phyloP scores from a whole-genome alignment of 208 protist genomes.

The Porcisia hertigi region DNA sequence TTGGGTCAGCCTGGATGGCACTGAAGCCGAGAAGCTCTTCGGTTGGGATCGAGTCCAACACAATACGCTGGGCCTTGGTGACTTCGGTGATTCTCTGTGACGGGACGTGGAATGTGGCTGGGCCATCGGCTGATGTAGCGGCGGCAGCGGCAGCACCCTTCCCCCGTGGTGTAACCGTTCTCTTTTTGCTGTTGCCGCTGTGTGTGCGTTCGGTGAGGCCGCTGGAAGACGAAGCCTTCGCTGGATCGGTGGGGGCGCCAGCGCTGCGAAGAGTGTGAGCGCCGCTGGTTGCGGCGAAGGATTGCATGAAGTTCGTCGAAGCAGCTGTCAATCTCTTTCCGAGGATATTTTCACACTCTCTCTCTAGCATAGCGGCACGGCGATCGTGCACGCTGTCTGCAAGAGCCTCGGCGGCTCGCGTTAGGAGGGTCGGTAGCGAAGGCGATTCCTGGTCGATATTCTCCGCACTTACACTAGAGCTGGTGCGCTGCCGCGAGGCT shows the following conservation, averaged over 20 bases:
- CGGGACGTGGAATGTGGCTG: neutral
- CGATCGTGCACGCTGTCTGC: conserved; percentile 25
- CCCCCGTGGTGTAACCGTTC: neutral
- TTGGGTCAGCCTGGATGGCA: neutral
- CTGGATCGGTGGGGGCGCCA: neutral
- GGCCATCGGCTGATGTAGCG: neutral
- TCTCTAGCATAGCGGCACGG: conserved; percentile 12
- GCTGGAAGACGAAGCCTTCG: neutral
- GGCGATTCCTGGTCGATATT: conserved; percentile 22
- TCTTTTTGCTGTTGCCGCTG: conserved; percentile 5
- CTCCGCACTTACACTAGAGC: neutral
- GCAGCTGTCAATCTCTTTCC: conserved; percentile 5
- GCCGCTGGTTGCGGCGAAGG: neutral
- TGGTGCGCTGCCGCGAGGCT: conserved; percentile 23
- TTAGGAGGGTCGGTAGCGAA: conserved; percentile 48
- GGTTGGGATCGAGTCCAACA: conserved; percentile 4
- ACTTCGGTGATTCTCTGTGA: neutral
- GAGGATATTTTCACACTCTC: conserved; percentile 18
- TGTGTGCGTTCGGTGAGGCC: neutral
- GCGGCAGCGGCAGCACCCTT: conserved; percentile 1
- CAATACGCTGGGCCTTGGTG: conserved; percentile 13
- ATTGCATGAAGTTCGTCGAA: conserved; percentile 1
- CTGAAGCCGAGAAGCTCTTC: conserved; percentile 25
- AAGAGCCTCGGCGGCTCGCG: conserved; percentile 42
- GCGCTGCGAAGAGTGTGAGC: neutral